These are phyloP conservation scores for Leccinum pellstonianum DNA, from an alignment of 768 basidiomycete genomes.

Conservation along the genomic window DNA sequence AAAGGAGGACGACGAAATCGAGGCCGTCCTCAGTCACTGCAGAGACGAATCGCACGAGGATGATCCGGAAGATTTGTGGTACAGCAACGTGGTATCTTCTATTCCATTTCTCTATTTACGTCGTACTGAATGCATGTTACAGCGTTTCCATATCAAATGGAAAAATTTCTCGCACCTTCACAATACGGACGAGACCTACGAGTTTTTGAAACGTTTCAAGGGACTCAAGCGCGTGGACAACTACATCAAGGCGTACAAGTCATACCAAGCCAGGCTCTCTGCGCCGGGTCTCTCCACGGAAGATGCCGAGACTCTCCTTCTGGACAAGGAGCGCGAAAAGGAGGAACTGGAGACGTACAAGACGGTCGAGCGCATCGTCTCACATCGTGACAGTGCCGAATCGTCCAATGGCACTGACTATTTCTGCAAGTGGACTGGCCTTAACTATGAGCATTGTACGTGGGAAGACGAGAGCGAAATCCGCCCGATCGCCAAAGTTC, in stretches of 20 bases:
- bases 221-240: conserved; percentile 98
- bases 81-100: conserved; percentile 73
- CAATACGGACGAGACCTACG: conserved; percentile 98
- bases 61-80: conserved; percentile 81
- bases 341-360: conserved; percentile 91
- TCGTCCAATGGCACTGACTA: conserved; percentile 63
- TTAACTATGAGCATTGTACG: conserved; percentile 93
- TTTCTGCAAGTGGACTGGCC: conserved; percentile 95
- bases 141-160: conserved; percentile 99
- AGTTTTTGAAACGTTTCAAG: conserved; percentile 92
- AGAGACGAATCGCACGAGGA: conserved; percentile 79
- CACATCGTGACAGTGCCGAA: conserved; percentile 64
- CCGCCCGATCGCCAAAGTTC: conserved; percentile 68
- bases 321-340: conserved; percentile 88
- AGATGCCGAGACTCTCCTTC: conserved; percentile 83
- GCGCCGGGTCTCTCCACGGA: conserved; percentile 73
- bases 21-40: conserved; percentile 83
- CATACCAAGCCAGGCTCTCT: conserved; percentile 63
- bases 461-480: conserved; percentile 90
- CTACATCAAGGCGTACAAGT: conserved; percentile 91
- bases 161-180: conserved; percentile 97
- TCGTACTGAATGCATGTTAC: conserved; percentile 15
- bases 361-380: conserved; percentile 87
- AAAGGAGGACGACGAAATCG: conserved; percentile 83
- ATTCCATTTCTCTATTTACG: background rate